phyloP scores from a whole-genome alignment of 306 rosid genomes.

The Quercus mongolica region DNA sequence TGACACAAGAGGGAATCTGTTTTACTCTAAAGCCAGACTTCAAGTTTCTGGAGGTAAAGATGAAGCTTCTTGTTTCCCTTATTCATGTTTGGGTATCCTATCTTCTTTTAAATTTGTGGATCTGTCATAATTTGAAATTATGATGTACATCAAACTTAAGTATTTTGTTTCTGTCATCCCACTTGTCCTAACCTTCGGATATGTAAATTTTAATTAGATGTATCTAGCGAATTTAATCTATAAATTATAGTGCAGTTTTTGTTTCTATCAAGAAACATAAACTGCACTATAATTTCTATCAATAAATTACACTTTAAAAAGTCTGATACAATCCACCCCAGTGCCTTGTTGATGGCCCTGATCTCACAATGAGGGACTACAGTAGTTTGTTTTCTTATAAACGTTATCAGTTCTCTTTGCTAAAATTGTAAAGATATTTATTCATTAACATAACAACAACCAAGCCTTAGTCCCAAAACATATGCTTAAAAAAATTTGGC shows the following conservation, averaged over 20 bases:
- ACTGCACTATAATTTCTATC: too few species aligned
- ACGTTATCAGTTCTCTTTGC: neutral
- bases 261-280: neutral
- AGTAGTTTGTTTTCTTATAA: neutral
- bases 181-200: neutral
- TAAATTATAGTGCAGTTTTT: neutral
- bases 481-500: neutral
- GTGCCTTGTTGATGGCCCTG: neutral
- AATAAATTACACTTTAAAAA: neutral
- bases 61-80: slow-evolving; percentile 16
- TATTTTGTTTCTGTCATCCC: neutral
- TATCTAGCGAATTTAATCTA: neutral
- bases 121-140: neutral
- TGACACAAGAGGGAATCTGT: slow-evolving; percentile 99
- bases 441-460: neutral
- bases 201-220: neutral
- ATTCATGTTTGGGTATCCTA: slow-evolving; percentile 1
- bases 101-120: neutral
- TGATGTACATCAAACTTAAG: neutral
- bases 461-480: too few species aligned
- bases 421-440: neutral
- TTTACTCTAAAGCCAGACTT: slow-evolving; percentile 86
- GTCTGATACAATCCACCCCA: neutral
- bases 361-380: neutral
- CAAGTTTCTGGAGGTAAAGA: slow-evolving; percentile 93